Conservation (phyloP, 2,329 filamentous ascomycete species). For the Penicillium crustosum region DNA sequence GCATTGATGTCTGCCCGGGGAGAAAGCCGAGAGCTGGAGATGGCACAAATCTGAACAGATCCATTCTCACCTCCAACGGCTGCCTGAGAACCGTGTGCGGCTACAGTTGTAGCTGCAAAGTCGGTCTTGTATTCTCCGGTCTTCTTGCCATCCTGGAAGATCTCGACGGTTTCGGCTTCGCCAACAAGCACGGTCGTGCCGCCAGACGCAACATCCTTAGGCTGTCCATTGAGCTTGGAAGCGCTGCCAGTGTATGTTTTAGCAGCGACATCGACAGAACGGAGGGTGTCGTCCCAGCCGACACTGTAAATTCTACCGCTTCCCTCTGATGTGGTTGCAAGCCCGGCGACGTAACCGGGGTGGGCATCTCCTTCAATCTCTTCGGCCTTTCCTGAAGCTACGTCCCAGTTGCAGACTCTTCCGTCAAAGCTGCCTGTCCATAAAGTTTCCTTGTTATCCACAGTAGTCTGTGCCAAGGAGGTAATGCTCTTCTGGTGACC, state of each 20-base stretch:
- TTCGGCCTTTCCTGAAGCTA: slow-evolving; percentile 65
- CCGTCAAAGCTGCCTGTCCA: slow-evolving; percentile 94
- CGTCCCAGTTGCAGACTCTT: slow-evolving; percentile 79
- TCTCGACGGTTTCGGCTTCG: slow-evolving; percentile 58
- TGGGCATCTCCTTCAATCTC: slow-evolving; percentile 77
- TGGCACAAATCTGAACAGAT: slow-evolving; percentile 70
- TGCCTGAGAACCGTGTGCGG: slow-evolving; percentile 65
- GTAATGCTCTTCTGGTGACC: slow-evolving; percentile 93
- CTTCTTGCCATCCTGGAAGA: slow-evolving; percentile 59
- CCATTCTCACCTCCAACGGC: slow-evolving; percentile 77
- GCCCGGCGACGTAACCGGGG: slow-evolving; percentile 79
- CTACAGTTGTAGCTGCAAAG: slow-evolving; percentile 69
- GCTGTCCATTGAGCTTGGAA: slow-evolving; percentile 72
- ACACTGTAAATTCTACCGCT: slow-evolving; percentile 72
- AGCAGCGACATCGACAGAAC: slow-evolving; percentile 71
- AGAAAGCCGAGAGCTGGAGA: slow-evolving; percentile 56
- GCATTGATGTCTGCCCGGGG: slow-evolving; percentile 61
- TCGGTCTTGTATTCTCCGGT: slow-evolving; percentile 61
- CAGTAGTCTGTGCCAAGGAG: slow-evolving; percentile 61
- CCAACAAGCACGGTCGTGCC: slow-evolving; percentile 58
- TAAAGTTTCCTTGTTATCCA: slow-evolving; percentile 59
- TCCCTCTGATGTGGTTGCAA: slow-evolving; percentile 58
- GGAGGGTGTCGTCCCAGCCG: slow-evolving; percentile 90
- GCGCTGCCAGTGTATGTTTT: slow-evolving; percentile 72
- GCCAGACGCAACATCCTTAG: slow-evolving; percentile 67